Conservation (phyloP, 192 early-diverging fungal genomes). For the Phlyctochytrium bullatum region DNA sequence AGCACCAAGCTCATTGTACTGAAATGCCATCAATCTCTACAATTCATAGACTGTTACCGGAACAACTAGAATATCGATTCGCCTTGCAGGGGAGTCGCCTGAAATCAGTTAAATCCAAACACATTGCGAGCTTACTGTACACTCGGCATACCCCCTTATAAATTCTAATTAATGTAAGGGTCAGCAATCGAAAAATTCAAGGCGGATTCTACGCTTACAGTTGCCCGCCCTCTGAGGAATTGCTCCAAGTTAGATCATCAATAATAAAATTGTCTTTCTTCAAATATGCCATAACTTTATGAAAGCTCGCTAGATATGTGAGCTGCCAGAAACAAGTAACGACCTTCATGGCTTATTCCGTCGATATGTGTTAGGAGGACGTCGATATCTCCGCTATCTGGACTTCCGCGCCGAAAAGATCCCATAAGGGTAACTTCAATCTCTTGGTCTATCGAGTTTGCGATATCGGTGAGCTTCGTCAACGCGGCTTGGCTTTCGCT, state of each 20-base stretch:
- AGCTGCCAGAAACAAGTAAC: neutral
- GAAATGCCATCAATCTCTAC: neutral
- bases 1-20: constrained; percentile 38
- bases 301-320: constrained; percentile 7
- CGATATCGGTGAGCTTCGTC: constrained; percentile 16
- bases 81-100: constrained; percentile 10
- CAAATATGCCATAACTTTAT: constrained; percentile 22
- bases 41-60: constrained; percentile 5
- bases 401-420: constrained; percentile 39
- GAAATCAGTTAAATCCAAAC: neutral
- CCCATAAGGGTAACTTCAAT: constrained; percentile 37
- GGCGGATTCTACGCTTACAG: too few relatives aligned
- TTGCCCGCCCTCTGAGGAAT: neutral
- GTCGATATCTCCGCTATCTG: constrained; percentile 46
- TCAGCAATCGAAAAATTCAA: neutral
- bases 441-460: constrained; percentile 22
- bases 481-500: constrained; percentile 32
- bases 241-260: constrained; percentile 18
- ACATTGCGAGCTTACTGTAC: neutral
- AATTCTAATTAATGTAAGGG: constrained; percentile 11
- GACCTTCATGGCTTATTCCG: constrained; percentile 11
- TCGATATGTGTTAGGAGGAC: constrained; percentile 28
- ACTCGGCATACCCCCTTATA: constrained; percentile 34
- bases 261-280: constrained; percentile 12
- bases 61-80: constrained; percentile 45